Evolutionary conservation across 257 asterid species (phyloP).

Genomic region (Fraxinus excelsior): DNA sequence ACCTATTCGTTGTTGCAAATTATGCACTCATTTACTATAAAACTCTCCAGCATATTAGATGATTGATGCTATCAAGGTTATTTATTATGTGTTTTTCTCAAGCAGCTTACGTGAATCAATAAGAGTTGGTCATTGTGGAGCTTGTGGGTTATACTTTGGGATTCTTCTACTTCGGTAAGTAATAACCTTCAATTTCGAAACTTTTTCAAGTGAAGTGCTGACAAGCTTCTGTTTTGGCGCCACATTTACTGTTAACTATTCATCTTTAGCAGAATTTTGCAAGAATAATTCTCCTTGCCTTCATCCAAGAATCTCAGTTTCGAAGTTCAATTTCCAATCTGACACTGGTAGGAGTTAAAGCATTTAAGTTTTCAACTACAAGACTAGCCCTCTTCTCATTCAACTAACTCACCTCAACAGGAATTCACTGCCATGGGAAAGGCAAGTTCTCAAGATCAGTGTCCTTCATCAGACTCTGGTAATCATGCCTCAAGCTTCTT

Average conservation of each 20-base stretch:
- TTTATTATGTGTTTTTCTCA: constrained; percentile 10
- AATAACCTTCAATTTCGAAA: constrained; percentile 39
- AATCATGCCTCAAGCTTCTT: constrained; percentile 12
- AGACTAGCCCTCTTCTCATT: constrained; percentile 43
- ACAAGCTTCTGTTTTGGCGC: constrained; percentile 3
- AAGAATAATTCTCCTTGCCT: constrained; percentile 27
- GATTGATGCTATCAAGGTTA: constrained; percentile 8
- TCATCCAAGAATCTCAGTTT: constrained; percentile 30
- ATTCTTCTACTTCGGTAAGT: constrained; percentile 34
- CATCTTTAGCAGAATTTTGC: constrained; percentile 33
- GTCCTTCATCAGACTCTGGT: constrained; percentile 77
- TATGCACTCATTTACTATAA: background rate
- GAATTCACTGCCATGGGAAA: constrained; percentile 46
- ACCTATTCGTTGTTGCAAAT: background rate
- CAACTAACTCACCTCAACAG: constrained; percentile 37
- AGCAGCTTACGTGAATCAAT: constrained; percentile 28
- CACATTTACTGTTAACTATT: constrained; percentile 21
- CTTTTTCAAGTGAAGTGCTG: constrained; percentile 23
- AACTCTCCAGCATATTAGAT: background rate
- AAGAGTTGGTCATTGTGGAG: constrained; percentile 8
- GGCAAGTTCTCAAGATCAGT: constrained; percentile 62
- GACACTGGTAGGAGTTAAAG: constrained; percentile 35
- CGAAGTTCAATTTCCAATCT: constrained; percentile 36
- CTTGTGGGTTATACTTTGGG: constrained; percentile 28
- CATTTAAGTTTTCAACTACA: constrained; percentile 42